Evolutionary conservation across 176 grass and related monocot genomes (phyloP), one percentile per base, ranked within the genome.

Genomic region (Typha latifolia): DNA sequence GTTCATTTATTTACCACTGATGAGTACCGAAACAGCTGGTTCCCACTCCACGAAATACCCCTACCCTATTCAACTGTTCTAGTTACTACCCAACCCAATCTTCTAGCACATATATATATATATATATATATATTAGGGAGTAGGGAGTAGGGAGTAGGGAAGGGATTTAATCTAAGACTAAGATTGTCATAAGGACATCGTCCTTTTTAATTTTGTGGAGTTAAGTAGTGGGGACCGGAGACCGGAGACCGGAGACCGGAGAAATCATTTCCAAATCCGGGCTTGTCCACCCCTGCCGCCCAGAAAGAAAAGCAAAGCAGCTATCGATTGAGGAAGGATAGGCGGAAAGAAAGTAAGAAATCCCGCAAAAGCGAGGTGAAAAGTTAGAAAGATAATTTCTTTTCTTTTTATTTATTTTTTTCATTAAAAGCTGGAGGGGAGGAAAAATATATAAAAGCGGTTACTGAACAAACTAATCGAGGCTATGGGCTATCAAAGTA

Each of bases 261-360:
- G 24, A 63, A 82, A 71, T 68, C 69, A 69, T 72, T 83, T 71
- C 79, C 87, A 77, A 56, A 77, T 68, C 76, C 80, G 18, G 66
- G 32, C 69, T 49, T 85, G 78, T 79, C 77, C 72, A 69, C 76
- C 80, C 2, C 73, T 53, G 59, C 78, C 29, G 18, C 22, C 79
- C 49, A 70, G 69, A 81, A 84, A 84, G 84, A 43, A 43, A 9
- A 84, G 84, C 81, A 4, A 0, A 84, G 84, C 84, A 84, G 86
- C 86, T 79, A 77, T 77, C 19, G 27, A 29, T 29, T 11, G 47
- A 26, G 20, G 21, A 68, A 27, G 48, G 66, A 47, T 19, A 48
- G 66, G 66, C 66, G 48, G 12, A 50, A 14, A 64, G 26, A 18
- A 64, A 16, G 6, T 2, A 15, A 31, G 26, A 26, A 14, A 63